Evolutionary conservation across 2,329 filamentous ascomycete species (phyloP).

Genomic region (Penicillium glabrum): DNA sequence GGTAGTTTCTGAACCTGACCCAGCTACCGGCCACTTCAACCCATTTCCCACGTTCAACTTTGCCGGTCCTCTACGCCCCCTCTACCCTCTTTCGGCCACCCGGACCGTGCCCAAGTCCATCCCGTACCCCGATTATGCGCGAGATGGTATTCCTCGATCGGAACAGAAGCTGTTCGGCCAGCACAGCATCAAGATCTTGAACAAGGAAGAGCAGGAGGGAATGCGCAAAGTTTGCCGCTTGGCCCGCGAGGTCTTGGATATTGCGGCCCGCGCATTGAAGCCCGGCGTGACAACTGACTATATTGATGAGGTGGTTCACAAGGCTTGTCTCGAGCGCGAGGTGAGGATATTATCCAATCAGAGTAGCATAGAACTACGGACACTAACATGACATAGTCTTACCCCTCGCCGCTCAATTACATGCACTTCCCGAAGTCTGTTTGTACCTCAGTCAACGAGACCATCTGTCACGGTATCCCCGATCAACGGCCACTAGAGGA

Average conservation of each 20-base stretch:
- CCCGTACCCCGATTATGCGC: constrained; percentile 80
- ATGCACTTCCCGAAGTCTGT: constrained; percentile 96
- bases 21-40: constrained; percentile 86
- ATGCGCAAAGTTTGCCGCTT: constrained; percentile 92
- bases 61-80: constrained; percentile 77
- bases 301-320: constrained; percentile 92
- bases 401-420: constrained; percentile 94
- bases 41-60: constrained; percentile 87
- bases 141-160: constrained; percentile 71
- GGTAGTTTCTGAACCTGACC: constrained; percentile 85
- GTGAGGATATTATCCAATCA: constrained; percentile 54
- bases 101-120: constrained; percentile 78
- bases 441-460: constrained; percentile 93
- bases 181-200: constrained; percentile 80
- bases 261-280: constrained; percentile 76
- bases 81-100: constrained; percentile 76
- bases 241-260: constrained; percentile 87
- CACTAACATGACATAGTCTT: constrained; percentile 62
- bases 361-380: neutral
- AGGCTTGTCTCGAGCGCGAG: constrained; percentile 88
- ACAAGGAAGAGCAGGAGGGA: constrained; percentile 74
- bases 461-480: constrained; percentile 98
- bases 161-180: constrained; percentile 66
- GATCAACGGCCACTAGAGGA: constrained; percentile 84
- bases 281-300: constrained; percentile 96